A percentile compares a stretch with the other conserved stretches of the same genome.
Conservation (phyloP, 352 stramenopile genomes). For the Globisporangium nunn region DNA sequence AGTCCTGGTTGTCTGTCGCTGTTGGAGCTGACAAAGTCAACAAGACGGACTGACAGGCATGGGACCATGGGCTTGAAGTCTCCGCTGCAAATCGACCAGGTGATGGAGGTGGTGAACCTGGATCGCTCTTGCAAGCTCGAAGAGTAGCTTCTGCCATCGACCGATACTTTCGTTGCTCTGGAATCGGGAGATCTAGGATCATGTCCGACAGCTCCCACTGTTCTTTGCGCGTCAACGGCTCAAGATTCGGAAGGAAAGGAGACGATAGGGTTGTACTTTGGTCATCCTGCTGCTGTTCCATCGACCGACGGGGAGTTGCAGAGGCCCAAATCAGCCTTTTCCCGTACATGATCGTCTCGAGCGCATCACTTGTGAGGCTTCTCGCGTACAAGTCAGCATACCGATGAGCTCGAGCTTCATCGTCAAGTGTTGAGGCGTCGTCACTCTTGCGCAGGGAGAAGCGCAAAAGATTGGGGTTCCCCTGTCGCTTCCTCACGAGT, state of each 20-base stretch:
- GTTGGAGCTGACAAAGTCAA: conserved; percentile 1
- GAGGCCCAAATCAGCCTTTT: conserved; percentile 16
- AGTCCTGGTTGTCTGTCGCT: too few species aligned
- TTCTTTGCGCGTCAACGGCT: conserved; percentile 35
- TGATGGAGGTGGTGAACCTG: conserved; percentile 10
- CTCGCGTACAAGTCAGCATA: conserved; percentile 62
- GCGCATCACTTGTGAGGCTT: conserved; percentile 29
- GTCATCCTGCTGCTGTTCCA: conserved; percentile 1
- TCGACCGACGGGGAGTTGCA: conserved; percentile 11
- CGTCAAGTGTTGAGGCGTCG: conserved; percentile 1
- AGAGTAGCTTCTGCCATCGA: conserved; percentile 30
- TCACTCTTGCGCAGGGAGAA: conserved; percentile 1
- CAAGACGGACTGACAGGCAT: background rate
- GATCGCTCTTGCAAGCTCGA: conserved; percentile 24
- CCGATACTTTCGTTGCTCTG: conserved; percentile 44
- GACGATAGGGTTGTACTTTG: background rate
- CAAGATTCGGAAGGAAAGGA: conserved; percentile 18
- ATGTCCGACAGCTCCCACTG: conserved; percentile 66
- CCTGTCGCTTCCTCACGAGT: conserved; percentile 22
- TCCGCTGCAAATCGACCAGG: conserved; percentile 15
- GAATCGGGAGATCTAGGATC: conserved; percentile 33
- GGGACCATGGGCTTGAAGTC: background rate
- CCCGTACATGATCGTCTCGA: conserved; percentile 37
- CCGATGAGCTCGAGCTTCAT: background rate
- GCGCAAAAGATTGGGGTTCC: conserved; percentile 8